Percentiles rank a stretch among this genome's conserved stretches.
These are phyloP conservation scores for Coemansia nantahalensis DNA, from an alignment of 192 early-diverging fungal genomes.

Conservation along the genomic window DNA sequence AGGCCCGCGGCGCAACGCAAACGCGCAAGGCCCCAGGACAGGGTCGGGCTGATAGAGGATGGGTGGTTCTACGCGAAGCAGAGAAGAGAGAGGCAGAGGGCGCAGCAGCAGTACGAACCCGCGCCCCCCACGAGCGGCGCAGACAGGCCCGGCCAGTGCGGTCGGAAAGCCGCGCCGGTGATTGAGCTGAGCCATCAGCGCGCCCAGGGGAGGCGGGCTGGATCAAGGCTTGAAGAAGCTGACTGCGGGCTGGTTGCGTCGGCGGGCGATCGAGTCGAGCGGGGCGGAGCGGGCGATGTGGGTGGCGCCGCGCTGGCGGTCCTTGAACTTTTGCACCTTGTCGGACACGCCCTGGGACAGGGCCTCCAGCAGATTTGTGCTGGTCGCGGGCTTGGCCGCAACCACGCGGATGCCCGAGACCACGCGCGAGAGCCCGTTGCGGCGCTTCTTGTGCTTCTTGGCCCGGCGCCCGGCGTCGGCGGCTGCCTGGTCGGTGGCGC, in stretches of 20 bases:
- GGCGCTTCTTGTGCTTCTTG: constrained; percentile 16
- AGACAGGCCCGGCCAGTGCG: too few species aligned
- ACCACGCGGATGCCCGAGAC: constrained; percentile 50
- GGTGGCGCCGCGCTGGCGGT: constrained; percentile 25
- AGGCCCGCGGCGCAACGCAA: too few species aligned
- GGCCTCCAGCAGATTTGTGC: constrained; percentile 21
- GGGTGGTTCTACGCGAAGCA: too few species aligned
- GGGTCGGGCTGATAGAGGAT: too few species aligned
- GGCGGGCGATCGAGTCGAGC: constrained; percentile 36
- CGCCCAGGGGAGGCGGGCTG: background rate
- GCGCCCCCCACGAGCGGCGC: too few species aligned
- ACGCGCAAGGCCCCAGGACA: too few species aligned
- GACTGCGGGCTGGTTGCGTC: constrained; percentile 31
- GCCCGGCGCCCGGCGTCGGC: constrained; percentile 7
- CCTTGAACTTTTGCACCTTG: constrained; percentile 15
- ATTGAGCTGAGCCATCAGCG: too few species aligned
- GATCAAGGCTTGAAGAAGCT: constrained; percentile 28
- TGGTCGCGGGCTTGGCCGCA: constrained; percentile 21
- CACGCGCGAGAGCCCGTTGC: constrained; percentile 24
- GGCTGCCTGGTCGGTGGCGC: background rate
- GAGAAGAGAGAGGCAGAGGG: too few species aligned
- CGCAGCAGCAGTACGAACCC: too few species aligned
- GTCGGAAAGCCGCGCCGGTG: too few species aligned
- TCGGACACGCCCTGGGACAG: constrained; percentile 31
- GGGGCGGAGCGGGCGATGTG: constrained; percentile 40